A percentile compares a stretch with the other conserved stretches of the same genome.
phyloP scores from a whole-genome alignment of 441 rosid genomes.

The Populus trichocarpa region DNA sequence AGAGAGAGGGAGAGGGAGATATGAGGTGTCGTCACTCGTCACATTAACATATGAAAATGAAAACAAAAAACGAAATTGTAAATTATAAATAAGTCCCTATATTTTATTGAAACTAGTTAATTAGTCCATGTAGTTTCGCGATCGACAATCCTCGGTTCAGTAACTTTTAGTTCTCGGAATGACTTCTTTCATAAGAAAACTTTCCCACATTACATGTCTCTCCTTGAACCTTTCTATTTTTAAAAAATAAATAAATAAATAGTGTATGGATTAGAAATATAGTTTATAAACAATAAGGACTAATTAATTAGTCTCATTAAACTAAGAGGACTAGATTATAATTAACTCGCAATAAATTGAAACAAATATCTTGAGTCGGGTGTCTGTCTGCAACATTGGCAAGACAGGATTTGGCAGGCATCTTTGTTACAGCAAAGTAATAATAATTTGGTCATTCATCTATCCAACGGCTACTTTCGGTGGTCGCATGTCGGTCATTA shows the following conservation, averaged over 20 bases:
- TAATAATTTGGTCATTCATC: not conserved
- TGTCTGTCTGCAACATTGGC: not conserved
- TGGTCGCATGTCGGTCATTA: not conserved
- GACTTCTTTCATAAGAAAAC: too few relatives aligned
- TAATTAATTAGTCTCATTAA: too few relatives aligned
- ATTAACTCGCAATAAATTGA: too few relatives aligned
- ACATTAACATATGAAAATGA: not conserved
- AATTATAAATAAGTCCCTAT: not conserved
- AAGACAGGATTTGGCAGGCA: not conserved
- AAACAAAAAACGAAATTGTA: not conserved
- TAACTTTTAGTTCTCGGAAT: too few relatives aligned
- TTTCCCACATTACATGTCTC: too few relatives aligned
- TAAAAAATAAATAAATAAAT: too few relatives aligned
- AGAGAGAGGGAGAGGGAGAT: too few relatives aligned
- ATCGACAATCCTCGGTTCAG: too few relatives aligned
- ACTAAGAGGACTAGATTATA: not conserved
- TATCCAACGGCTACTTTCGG: not conserved
- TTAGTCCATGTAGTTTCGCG: not conserved
- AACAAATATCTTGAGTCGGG: not conserved
- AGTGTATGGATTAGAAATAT: not conserved
- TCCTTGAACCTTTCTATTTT: not conserved
- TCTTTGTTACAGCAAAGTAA: not conserved
- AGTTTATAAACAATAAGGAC: not conserved
- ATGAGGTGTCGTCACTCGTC: not conserved
- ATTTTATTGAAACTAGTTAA: too few relatives aligned